Percentiles rank a stretch among this genome's conserved stretches.
Conservation (phyloP, 768 basidiomycete species). For the Trametes maxima region DNA sequence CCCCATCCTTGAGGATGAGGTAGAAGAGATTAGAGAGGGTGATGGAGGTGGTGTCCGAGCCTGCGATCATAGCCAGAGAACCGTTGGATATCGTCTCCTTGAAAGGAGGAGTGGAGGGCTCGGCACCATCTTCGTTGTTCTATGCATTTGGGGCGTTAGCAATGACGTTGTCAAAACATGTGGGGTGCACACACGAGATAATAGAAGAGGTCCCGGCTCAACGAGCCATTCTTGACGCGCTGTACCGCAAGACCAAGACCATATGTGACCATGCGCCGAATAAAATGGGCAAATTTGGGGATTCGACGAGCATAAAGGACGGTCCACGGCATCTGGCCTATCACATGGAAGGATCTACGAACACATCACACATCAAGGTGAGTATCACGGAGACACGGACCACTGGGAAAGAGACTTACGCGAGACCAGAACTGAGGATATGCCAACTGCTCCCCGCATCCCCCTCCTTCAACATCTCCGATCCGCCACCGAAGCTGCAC, state of each 20-base stretch:
- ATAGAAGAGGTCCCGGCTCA: slow-evolving; percentile 40
- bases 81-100: slow-evolving; percentile 21
- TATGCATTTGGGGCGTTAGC: not conserved
- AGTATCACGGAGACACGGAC: not conserved
- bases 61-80: slow-evolving; percentile 32
- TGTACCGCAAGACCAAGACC: slow-evolving; percentile 8
- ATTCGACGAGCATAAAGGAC: not conserved
- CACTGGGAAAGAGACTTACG: not conserved
- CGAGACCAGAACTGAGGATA: slow-evolving; percentile 43
- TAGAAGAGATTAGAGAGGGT: slow-evolving; percentile 31
- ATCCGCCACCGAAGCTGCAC: slow-evolving; percentile 40
- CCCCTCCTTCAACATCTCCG: slow-evolving; percentile 40
- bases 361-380: not conserved
- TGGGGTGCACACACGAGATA: slow-evolving; percentile 40
- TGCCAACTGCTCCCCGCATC: slow-evolving; percentile 49
- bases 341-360: not conserved
- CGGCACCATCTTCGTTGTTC: slow-evolving; percentile 23
- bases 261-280: slow-evolving; percentile 7
- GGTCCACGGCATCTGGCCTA: slow-evolving; percentile 11
- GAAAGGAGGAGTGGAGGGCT: slow-evolving; percentile 4
- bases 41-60: slow-evolving; percentile 34
- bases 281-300: not conserved
- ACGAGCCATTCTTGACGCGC: slow-evolving; percentile 25
- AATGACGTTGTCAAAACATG: not conserved
- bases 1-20: slow-evolving; percentile 27